A percentile compares a stretch with the other conserved stretches of the same genome.
These are phyloP conservation scores for Henningerozyma blattae DNA, from an alignment of 805 yeast genomes.

Conservation along the genomic window DNA sequence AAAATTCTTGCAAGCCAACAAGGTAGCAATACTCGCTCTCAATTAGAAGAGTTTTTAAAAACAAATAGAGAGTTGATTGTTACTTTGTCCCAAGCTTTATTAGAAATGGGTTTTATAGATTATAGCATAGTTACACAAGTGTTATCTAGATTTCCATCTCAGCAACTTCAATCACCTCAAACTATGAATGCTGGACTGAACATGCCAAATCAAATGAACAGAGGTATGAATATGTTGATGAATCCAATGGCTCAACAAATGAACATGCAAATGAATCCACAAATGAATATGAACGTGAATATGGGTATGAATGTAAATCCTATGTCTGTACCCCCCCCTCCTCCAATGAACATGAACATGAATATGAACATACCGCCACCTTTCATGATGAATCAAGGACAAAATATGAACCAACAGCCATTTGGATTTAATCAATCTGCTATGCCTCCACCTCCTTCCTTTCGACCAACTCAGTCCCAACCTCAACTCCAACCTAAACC, in stretches of 20 bases:
- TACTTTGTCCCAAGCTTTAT: conserved; percentile 60
- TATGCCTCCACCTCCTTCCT: conserved; percentile 6
- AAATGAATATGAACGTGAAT: conserved; percentile 3
- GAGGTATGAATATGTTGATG: too few species aligned
- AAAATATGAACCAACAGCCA: too few species aligned
- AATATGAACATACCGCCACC: not conserved
- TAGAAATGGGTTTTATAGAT: conserved; percentile 69
- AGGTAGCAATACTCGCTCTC: conserved; percentile 28
- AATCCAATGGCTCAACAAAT: too few species aligned
- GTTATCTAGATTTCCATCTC: conserved; percentile 3
- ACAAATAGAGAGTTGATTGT: conserved; percentile 47
- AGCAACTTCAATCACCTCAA: conserved; percentile 7
- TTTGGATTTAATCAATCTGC: too few species aligned
- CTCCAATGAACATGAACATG: conserved; percentile 3
- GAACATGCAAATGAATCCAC: conserved; percentile 8
- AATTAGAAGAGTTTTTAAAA: conserved; percentile 40
- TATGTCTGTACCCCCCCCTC: conserved; percentile 3
- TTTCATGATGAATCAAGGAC: not conserved
- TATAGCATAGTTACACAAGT: conserved; percentile 55
- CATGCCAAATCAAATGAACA: not conserved
- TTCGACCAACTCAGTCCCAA: conserved; percentile 5
- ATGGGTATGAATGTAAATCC: conserved; percentile 5
- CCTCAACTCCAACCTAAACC: conserved; percentile 3
- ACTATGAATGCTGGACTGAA: conserved; percentile 7
- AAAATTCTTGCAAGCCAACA: conserved; percentile 44